phyloP scores from a whole-genome alignment of 352 stramenopile species.

The Aphanomyces euteiches region DNA sequence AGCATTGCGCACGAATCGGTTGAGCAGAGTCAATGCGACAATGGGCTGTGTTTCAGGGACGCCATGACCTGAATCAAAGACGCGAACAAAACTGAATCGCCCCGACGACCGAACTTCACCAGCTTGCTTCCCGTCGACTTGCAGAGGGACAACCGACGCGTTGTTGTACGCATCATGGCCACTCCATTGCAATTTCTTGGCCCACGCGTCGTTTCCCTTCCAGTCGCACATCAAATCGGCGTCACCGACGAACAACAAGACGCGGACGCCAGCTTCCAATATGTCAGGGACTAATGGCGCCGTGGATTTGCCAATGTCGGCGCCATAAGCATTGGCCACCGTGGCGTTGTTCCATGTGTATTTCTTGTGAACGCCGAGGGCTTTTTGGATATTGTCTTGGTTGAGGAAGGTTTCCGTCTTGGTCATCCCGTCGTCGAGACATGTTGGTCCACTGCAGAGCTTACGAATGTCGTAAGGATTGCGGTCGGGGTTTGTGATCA shows the following conservation, averaged over 20 bases:
- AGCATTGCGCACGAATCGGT: conserved; percentile 65
- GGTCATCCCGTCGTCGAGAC: conserved; percentile 29
- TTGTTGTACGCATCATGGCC: conserved; percentile 84
- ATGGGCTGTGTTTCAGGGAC: conserved; percentile 60
- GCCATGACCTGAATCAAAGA: conserved; percentile 54
- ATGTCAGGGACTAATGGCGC: conserved; percentile 60
- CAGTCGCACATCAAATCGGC: conserved; percentile 98
- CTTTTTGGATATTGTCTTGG: not conserved
- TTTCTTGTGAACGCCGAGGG: conserved; percentile 15
- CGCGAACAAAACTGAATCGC: conserved; percentile 44
- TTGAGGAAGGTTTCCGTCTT: conserved; percentile 44
- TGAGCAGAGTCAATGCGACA: conserved; percentile 73
- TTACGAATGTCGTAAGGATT: conserved; percentile 27
- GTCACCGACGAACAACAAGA: conserved; percentile 96
- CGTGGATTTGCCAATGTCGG: conserved; percentile 53
- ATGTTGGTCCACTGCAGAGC: conserved; percentile 11
- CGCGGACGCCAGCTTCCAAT: conserved; percentile 59
- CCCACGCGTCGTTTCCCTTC: conserved; percentile 94
- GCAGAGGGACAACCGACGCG: conserved; percentile 37
- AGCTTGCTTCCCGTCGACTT: conserved; percentile 27
- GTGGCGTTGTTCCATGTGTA: conserved; percentile 36
- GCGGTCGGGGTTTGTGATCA: conserved; percentile 7
- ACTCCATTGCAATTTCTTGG: conserved; percentile 87
- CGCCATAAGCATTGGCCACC: conserved; percentile 89
- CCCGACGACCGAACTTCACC: conserved; percentile 35